Evolutionary conservation across 345 rosid species (phyloP).

Genomic region (Euphorbia pulcherrima): DNA sequence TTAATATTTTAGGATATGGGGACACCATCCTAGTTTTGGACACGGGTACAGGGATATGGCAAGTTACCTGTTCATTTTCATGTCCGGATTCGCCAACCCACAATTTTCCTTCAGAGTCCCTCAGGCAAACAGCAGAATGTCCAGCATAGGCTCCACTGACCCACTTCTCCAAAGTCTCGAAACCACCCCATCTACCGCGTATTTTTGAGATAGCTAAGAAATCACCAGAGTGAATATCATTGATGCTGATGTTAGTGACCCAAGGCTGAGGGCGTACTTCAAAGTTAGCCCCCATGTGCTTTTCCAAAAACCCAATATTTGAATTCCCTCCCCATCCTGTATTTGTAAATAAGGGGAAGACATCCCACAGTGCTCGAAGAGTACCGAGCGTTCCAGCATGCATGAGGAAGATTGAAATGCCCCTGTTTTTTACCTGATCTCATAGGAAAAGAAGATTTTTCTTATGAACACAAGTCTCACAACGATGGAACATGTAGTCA

Average conservation of each 20-base stretch:
- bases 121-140: conserved; percentile 80
- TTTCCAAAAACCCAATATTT: conserved; percentile 73
- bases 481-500: conserved; percentile 4
- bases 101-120: conserved; percentile 85
- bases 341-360: conserved; percentile 89
- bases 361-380: conserved; percentile 88
- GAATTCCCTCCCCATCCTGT: conserved; percentile 93
- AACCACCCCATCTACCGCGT: conserved; percentile 93
- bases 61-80: conserved; percentile 86
- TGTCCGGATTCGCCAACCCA: conserved; percentile 98
- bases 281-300: conserved; percentile 85
- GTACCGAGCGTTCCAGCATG: conserved; percentile 98
- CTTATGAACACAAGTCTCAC: conserved; percentile 4
- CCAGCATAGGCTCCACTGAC: conserved; percentile 99
- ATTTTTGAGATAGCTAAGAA: conserved; percentile 84
- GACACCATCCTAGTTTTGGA: too few species aligned
- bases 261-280: conserved; percentile 76
- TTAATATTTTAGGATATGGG: too few species aligned
- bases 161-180: conserved; percentile 99
- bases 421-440: conserved; percentile 74
- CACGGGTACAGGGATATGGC: too few species aligned
- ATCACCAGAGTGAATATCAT: conserved; percentile 87
- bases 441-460: neutral
- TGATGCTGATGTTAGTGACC: conserved; percentile 58
- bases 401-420: conserved; percentile 93